These are phyloP conservation scores for Saposhnikovia divaricata DNA, from an alignment of 129 eudicot species.

Conservation along the genomic window DNA sequence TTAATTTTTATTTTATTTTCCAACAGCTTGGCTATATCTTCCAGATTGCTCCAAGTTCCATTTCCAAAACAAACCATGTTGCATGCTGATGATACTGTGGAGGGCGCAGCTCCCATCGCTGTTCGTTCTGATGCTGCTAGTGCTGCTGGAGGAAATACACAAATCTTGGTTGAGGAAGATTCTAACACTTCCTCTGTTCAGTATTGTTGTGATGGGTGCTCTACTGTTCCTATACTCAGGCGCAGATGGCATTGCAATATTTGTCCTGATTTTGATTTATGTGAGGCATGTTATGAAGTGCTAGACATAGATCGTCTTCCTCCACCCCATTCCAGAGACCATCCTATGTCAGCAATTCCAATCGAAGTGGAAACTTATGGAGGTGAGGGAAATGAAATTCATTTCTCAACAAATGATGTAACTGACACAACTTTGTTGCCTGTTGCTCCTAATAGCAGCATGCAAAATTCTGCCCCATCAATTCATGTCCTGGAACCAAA, in stretches of 20 bases:
- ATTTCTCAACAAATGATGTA: constrained; percentile 64
- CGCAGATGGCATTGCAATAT: constrained; percentile 96
- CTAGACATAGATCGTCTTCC: constrained; percentile 92
- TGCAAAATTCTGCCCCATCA: constrained; percentile 56
- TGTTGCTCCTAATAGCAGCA: constrained; percentile 46
- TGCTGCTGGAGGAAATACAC: constrained; percentile 59
- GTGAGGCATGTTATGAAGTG: constrained; percentile 96
- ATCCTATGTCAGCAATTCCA: constrained; percentile 95
- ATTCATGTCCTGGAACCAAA: constrained; percentile 68
- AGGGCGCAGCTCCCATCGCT: constrained; percentile 42
- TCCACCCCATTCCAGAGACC: constrained; percentile 94
- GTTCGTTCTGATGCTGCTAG: constrained; percentile 43
- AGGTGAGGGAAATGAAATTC: constrained; percentile 82
- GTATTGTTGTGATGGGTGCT: constrained; percentile 98
- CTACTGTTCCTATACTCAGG: constrained; percentile 94
- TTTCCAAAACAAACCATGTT: constrained; percentile 98
- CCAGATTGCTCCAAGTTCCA: constrained; percentile 97
- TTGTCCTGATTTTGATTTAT: constrained; percentile 97
- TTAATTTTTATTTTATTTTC: background rate
- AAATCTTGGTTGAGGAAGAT: constrained; percentile 90
- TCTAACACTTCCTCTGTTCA: constrained; percentile 91
- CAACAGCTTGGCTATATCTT: constrained; percentile 91
- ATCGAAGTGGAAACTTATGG: constrained; percentile 80
- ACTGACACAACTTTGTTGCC: constrained; percentile 56
- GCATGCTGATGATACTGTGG: constrained; percentile 68